phyloP scores from a whole-genome alignment of 2,329 filamentous ascomycete genomes.

The Cryphonectria naterciae region DNA sequence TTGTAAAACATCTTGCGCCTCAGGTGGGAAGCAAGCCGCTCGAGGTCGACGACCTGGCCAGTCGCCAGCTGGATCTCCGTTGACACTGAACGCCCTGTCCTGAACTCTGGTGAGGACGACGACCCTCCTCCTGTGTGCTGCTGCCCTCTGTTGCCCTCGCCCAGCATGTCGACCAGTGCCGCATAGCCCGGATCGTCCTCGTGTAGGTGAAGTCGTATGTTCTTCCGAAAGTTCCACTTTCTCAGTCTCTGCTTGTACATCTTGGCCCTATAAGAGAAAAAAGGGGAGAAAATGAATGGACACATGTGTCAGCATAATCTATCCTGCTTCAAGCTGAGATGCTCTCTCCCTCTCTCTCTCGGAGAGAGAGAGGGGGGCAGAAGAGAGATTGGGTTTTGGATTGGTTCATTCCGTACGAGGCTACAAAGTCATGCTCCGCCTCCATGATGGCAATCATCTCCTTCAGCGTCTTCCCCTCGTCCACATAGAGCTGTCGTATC shows the following conservation, averaged over 20 bases:
- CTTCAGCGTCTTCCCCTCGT: constrained; percentile 26
- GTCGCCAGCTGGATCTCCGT: background rate
- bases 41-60: constrained; percentile 20
- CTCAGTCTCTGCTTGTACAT: constrained; percentile 20
- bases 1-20: constrained; percentile 4
- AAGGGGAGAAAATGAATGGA: too few species aligned
- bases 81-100: background rate
- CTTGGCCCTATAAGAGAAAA: constrained; percentile 13
- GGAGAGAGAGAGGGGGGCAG: too few species aligned
- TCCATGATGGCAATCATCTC: constrained; percentile 25
- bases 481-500: constrained; percentile 26
- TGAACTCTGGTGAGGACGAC: background rate
- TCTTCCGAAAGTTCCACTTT: constrained; percentile 15
- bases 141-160: background rate
- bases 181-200: constrained; percentile 11
- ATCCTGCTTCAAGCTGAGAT: background rate
- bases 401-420: constrained; percentile 16
- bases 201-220: constrained; percentile 9
- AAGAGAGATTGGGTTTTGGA: background rate
- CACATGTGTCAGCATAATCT: background rate
- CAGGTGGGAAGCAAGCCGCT: constrained; percentile 13
- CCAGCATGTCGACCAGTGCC: background rate
- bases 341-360: background rate
- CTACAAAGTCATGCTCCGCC: constrained; percentile 20
- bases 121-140: background rate